Evolutionary conservation across 257 asterid genomes (phyloP).

Genomic region (Nicotiana knightiana): DNA sequence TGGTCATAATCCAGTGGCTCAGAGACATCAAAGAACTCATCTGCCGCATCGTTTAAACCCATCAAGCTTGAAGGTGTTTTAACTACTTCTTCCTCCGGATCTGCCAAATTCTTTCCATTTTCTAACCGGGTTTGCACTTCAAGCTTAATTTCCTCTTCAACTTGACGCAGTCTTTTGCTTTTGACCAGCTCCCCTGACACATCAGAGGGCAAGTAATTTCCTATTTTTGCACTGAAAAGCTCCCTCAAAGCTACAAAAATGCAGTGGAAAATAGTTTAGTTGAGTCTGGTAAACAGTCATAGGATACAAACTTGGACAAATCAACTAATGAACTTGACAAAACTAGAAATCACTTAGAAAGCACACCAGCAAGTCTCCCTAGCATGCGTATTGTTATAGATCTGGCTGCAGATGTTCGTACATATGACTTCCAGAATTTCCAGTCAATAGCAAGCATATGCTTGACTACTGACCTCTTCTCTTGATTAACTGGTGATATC

Average conservation of each 20-base stretch:
- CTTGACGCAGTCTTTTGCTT: slow-evolving; percentile 37
- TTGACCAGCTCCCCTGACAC: slow-evolving; percentile 72
- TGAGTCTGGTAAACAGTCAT: not conserved
- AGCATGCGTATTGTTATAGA: slow-evolving; percentile 75
- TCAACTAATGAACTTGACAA: not conserved
- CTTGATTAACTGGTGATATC: slow-evolving; percentile 75
- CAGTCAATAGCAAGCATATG: slow-evolving; percentile 98
- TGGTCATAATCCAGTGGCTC: slow-evolving; percentile 86
- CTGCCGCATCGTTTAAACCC: slow-evolving; percentile 79
- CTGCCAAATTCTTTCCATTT: slow-evolving; percentile 41
- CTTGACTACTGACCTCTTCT: slow-evolving; percentile 72
- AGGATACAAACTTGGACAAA: not conserved
- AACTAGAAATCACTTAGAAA: not conserved
- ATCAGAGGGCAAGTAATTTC: slow-evolving; percentile 47
- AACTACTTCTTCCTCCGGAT: slow-evolving; percentile 39
- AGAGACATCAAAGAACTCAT: slow-evolving; percentile 89
- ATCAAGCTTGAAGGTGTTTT: slow-evolving; percentile 61
- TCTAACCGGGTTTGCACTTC: slow-evolving; percentile 51
- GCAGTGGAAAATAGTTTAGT: not conserved
- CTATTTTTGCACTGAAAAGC: slow-evolving; percentile 69
- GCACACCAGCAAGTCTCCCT: slow-evolving; percentile 72
- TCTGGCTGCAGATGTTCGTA: slow-evolving; percentile 60
- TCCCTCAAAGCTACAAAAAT: slow-evolving; percentile 76
- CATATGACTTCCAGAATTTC: slow-evolving; percentile 81
- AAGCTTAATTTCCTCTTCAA: slow-evolving; percentile 38